These are phyloP conservation scores for Epithele typhae DNA, from an alignment of 768 basidiomycete genomes.

Conservation along the genomic window DNA sequence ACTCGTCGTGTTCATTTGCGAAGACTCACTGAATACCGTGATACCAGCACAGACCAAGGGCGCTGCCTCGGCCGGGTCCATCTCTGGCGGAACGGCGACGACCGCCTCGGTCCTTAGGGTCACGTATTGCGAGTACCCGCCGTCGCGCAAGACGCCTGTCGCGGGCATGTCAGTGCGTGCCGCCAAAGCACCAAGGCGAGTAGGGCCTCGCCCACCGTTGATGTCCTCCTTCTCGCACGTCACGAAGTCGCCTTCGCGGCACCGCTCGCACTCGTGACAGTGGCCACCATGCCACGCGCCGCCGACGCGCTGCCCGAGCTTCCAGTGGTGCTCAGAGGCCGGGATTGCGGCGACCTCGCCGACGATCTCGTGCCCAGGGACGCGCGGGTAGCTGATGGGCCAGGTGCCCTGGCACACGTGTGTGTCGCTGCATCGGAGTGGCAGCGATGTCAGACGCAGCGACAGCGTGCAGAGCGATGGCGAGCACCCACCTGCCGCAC, in stretches of 20 bases:
- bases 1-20: not conserved
- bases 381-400: constrained; percentile 8
- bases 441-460: not conserved
- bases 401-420: not conserved
- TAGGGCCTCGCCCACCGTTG: no score
- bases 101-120: constrained; percentile 22
- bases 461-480: not conserved
- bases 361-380: constrained; percentile 27
- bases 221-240: constrained; percentile 21
- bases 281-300: constrained; percentile 27
- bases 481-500: constrained; percentile 19
- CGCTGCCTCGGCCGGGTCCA: constrained; percentile 25
- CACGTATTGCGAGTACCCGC: constrained; percentile 27
- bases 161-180: constrained; percentile 1
- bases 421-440: constrained; percentile 2
- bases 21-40: constrained; percentile 30
- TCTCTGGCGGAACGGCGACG: constrained; percentile 18
- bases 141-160: constrained; percentile 24
- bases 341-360: constrained; percentile 23
- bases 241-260: constrained; percentile 22
- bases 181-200: not conserved
- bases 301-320: constrained; percentile 28
- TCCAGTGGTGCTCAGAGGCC: constrained; percentile 18
- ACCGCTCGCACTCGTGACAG: constrained; percentile 22
- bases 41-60: constrained; percentile 34